Conservation (phyloP, 179 eudicot species). For the Sideroxylon spinosum region DNA sequence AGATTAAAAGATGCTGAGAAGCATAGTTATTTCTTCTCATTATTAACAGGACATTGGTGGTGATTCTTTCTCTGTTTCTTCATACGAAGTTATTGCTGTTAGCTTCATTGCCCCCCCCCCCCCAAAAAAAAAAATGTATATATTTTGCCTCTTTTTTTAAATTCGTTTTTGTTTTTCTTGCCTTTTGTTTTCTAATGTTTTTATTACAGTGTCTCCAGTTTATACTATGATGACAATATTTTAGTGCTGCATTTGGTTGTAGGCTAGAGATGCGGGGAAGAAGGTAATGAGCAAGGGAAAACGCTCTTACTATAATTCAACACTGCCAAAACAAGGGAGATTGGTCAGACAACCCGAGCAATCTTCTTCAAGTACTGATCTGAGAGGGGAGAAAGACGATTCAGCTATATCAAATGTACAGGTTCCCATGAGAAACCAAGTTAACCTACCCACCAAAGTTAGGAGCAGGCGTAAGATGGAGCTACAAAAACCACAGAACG, state of each 20-base stretch:
- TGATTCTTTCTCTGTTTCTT: neutral
- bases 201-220: neutral
- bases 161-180: neutral
- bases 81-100: neutral
- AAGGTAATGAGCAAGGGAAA: conserved; percentile 41
- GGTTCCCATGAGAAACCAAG: conserved; percentile 39
- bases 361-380: conserved; percentile 66
- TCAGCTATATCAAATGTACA: conserved; percentile 53
- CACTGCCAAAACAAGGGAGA: conserved; percentile 47
- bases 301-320: conserved; percentile 48
- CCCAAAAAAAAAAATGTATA: neutral
- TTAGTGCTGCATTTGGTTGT: conserved; percentile 19
- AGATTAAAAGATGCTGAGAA: neutral
- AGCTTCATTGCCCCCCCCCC: neutral
- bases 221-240: neutral
- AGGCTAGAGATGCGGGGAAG: conserved; percentile 53
- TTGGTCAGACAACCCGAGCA: conserved; percentile 48
- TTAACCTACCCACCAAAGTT: conserved; percentile 43
- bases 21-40: conserved; percentile 3
- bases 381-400: conserved; percentile 67
- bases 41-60: neutral
- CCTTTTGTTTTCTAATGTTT: neutral
- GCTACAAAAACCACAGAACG: conserved; percentile 36
- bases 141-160: too few relatives aligned
- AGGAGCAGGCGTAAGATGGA: conserved; percentile 73